These are phyloP conservation scores for Spergularia marina DNA, from an alignment of 148 eudicot genomes.

Conservation along the genomic window DNA sequence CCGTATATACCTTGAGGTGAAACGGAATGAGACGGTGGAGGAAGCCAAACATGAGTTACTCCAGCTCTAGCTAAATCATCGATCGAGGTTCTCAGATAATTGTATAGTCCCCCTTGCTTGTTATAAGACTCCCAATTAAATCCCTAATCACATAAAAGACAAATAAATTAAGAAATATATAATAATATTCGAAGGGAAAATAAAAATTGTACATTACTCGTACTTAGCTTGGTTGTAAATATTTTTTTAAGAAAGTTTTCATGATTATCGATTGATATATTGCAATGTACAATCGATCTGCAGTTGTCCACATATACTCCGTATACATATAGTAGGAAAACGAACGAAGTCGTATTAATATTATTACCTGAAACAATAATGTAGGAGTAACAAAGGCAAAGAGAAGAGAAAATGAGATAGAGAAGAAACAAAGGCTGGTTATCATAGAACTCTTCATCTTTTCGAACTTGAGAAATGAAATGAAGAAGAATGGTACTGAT, in stretches of 20 bases:
- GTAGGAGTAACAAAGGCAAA: conserved; percentile 32
- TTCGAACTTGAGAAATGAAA: neutral
- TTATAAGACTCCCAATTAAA: conserved; percentile 73
- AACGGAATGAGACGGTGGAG: conserved; percentile 72
- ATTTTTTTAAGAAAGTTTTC: too few relatives aligned
- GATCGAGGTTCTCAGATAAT: conserved; percentile 36
- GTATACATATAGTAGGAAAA: too few relatives aligned
- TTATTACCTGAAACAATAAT: conserved; percentile 48
- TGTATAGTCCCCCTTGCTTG: conserved; percentile 62
- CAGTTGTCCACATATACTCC: too few relatives aligned
- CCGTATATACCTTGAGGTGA: conserved; percentile 54
- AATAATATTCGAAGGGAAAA: neutral
- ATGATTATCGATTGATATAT: too few relatives aligned
- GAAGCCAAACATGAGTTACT: conserved; percentile 81
- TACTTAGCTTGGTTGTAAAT: neutral
- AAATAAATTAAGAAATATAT: too few relatives aligned
- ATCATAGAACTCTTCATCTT: conserved; percentile 15
- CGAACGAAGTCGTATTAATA: too few relatives aligned
- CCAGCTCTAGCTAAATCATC: conserved; percentile 59
- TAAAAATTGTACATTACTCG: neutral
- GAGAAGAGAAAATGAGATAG: conserved; percentile 4
- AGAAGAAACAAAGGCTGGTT: conserved; percentile 7
- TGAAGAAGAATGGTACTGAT: neutral
- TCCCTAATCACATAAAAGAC: conserved; percentile 37
- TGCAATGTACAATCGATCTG: too few relatives aligned